Conservation (phyloP, 2,329 filamentous ascomycete genomes). For the Apiospora saccharicola region DNA sequence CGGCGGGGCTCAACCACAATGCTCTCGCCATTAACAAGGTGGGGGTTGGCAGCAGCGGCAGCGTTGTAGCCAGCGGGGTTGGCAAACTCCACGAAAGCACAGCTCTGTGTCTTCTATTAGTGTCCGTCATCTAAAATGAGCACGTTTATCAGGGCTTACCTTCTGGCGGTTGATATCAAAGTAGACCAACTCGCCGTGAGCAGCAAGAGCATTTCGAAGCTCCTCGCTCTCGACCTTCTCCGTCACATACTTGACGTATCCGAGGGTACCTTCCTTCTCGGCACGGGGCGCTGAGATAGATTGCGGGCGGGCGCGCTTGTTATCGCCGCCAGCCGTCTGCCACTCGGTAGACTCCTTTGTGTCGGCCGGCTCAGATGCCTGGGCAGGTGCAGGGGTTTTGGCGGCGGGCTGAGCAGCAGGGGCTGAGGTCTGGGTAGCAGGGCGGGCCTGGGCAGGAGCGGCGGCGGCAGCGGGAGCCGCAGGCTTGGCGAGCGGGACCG, state of each 20-base stretch:
- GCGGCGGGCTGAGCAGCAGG: conserved; percentile 48
- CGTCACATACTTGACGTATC: conserved; percentile 95
- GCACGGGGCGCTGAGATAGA: conserved; percentile 64
- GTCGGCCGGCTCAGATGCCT: conserved; percentile 44
- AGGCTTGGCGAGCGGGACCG: conserved; percentile 65
- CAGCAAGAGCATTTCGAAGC: conserved; percentile 73
- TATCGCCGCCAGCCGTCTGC: conserved; percentile 87
- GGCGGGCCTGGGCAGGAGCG: conserved; percentile 45
- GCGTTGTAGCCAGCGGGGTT: conserved; percentile 82
- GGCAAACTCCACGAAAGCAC: conserved; percentile 94
- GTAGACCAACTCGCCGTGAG: conserved; percentile 74
- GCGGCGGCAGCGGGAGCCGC: conserved; percentile 59
- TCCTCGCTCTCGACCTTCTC: conserved; percentile 83
- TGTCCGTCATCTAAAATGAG: neutral
- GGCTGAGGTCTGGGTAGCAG: conserved; percentile 51
- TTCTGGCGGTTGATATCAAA: conserved; percentile 85
- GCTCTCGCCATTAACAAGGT: conserved; percentile 81
- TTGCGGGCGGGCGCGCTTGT: conserved; percentile 80
- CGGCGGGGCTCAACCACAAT: conserved; percentile 91
- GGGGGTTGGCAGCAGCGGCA: conserved; percentile 84
- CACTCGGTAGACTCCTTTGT: conserved; percentile 74
- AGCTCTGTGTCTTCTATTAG: conserved; percentile 70
- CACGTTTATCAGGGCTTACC: conserved; percentile 61
- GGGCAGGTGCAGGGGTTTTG: conserved; percentile 53
- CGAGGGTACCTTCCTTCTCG: conserved; percentile 80